Base-by-base conservation (phyloP, 495 filamentous ascomycete species). In the Penicillium canariense region DNA sequence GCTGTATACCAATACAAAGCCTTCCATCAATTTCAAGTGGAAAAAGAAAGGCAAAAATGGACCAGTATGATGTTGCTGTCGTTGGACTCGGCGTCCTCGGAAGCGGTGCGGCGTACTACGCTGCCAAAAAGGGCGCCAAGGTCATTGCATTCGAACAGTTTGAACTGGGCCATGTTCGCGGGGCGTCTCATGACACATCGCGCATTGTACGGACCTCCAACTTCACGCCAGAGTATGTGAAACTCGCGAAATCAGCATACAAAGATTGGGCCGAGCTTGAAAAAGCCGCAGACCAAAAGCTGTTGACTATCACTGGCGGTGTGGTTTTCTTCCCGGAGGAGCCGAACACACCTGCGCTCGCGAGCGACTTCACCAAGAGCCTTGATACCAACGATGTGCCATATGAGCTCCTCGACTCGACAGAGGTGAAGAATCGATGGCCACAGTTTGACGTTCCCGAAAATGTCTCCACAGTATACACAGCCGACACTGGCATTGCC, bases 391-490 rank as follows among this genome's bases (percentile, higher is more conserved):
- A 54, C 20, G 56, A 59, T 15, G 58, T 68, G 0, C 63, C 63
- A 0, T 59, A 66, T 38, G 66, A 68, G 36, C 49, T 61, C 31
- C 63, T 68, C 10, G 54, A 56, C 39, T 47, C 55, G 9, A 50
- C 52, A 23, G 58, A 68, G 35, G 66, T 68, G 14, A 61, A 64
- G 25, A 58, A 48, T 18, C 52, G 63, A 17, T 68, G 66, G 66
- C 63, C 66, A 17, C 66, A 68, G 15, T 68, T 68, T 30, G 27
- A 60, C 17, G 53, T 68, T 15, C 45, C 66, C 5, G 66, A 68
- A 18, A 45, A 38, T 2, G 62, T 68, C 1, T 52, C 58, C 1
- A 61, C 65, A 1, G 60, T 68, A 1, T 68, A 55, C 47, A 63
- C 60, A 17, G 49, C 65, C 2, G 65, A 68, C 26, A 63, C 60